Percentiles rank a stretch among this genome's conserved stretches.
These are phyloP conservation scores for Clarireedia homoeocarpa DNA, from an alignment of 2,329 filamentous ascomycete genomes.

Conservation along the genomic window DNA sequence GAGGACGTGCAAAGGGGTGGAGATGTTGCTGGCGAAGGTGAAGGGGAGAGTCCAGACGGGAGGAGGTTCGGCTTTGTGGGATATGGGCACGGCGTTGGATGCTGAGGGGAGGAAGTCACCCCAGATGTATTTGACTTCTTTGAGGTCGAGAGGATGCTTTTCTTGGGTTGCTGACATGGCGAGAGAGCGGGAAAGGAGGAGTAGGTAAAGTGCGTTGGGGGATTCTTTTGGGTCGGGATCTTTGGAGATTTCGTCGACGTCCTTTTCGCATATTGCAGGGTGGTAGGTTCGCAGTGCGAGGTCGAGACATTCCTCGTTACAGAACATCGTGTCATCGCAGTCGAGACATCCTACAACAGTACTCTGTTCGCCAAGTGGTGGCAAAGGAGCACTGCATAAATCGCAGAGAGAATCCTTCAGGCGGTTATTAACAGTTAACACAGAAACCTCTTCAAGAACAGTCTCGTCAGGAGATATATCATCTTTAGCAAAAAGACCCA, in stretches of 20 bases:
- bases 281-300: conserved; percentile 54
- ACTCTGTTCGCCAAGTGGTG: conserved; percentile 42
- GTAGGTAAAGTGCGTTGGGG: conserved; percentile 53
- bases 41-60: conserved; percentile 66
- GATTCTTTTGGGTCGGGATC: conserved; percentile 53
- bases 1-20: conserved; percentile 66
- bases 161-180: conserved; percentile 57
- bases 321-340: conserved; percentile 60
- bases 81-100: conserved; percentile 46
- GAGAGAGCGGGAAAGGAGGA: conserved; percentile 53
- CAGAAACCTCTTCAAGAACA: conserved; percentile 73
- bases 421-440: conserved; percentile 83
- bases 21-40: conserved; percentile 68
- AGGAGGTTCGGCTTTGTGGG: conserved; percentile 46
- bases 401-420: conserved; percentile 84
- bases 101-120: conserved; percentile 53
- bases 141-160: conserved; percentile 54
- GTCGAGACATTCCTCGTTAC: conserved; percentile 50
- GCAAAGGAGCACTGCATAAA: conserved; percentile 71
- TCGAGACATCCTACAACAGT: conserved; percentile 48
- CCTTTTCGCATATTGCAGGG: conserved; percentile 57
- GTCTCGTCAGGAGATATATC: conserved; percentile 70
- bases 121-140: conserved; percentile 61
- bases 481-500: conserved; percentile 83
- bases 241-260: conserved; percentile 57